Percentiles rank a stretch among this genome's conserved stretches.
phyloP scores from a whole-genome alignment of 208 protist genomes.

The Trypanosoma caninum region DNA sequence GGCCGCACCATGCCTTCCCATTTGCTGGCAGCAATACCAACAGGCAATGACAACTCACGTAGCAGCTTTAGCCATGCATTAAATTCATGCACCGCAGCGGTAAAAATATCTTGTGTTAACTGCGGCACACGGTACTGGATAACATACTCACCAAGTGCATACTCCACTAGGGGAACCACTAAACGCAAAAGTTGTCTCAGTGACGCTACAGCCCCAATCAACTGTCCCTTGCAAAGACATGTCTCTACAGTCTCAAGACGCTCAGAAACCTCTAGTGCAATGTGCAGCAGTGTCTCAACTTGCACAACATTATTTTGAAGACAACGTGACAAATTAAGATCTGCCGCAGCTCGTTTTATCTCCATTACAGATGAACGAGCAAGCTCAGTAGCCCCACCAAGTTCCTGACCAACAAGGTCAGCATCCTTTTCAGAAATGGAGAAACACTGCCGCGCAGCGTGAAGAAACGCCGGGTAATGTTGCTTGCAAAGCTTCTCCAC shows the following conservation, averaged over 20 bases:
- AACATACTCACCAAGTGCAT: slow-evolving; percentile 81
- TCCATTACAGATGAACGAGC: slow-evolving; percentile 66
- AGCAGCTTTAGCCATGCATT: slow-evolving; percentile 81
- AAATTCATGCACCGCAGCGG: slow-evolving; percentile 67
- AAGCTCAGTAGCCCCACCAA: slow-evolving; percentile 70
- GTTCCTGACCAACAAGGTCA: slow-evolving; percentile 79
- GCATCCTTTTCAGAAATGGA: slow-evolving; percentile 81
- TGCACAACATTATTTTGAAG: slow-evolving; percentile 59
- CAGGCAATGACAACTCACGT: slow-evolving; percentile 53
- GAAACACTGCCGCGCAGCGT: slow-evolving; percentile 81
- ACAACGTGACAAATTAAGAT: slow-evolving; percentile 58
- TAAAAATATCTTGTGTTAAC: slow-evolving; percentile 60
- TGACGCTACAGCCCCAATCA: slow-evolving; percentile 72
- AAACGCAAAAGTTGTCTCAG: slow-evolving; percentile 66
- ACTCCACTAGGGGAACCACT: slow-evolving; percentile 65
- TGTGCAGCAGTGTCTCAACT: slow-evolving; percentile 48
- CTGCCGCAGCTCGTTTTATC: slow-evolving; percentile 68
- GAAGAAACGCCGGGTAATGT: slow-evolving; percentile 85
- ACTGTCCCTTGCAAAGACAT: slow-evolving; percentile 63
- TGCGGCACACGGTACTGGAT: slow-evolving; percentile 73
- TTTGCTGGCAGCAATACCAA: slow-evolving; percentile 57
- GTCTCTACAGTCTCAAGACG: slow-evolving; percentile 80
- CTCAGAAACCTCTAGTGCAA: slow-evolving; percentile 60
- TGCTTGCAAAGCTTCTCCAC: slow-evolving; percentile 83
- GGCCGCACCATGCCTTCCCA: slow-evolving; percentile 60